Base-by-base conservation (phyloP, 768 basidiomycete species). In the Tubosaeta brunneosetosa region DNA sequence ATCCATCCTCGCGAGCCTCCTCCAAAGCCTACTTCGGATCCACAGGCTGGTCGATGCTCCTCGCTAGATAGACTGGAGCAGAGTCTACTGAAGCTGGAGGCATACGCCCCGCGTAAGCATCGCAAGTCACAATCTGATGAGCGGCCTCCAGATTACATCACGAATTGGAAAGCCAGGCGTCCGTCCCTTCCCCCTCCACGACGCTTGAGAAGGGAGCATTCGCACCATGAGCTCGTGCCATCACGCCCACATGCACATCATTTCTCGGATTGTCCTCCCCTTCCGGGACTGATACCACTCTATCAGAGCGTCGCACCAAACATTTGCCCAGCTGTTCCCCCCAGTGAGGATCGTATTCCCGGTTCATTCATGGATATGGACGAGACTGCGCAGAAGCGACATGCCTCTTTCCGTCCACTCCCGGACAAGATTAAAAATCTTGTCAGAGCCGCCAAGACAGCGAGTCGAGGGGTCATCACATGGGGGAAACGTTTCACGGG, bases 321-420 rank as follows among this genome's bases (percentile, higher is more conserved):
- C 10, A 29, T 37, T 22, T 43, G 8, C 16, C 29, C 45, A 16
- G 16, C 25, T 16, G 43, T 27, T 3, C 14, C 49, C 29, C 42
- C 44, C 47, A 34, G 48, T 29, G 47, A 55, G 34, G 38, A 49
- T 33, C 48, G 5, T 13, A 58, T 49, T 2, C 54, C 63, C 3
- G 44, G 47, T 19, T 69, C 67, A 2, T 69, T 69, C 54, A 71
- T 69, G 67, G 67, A 69, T 27, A 69, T 69, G 67, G 69, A 71
- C 25, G 47, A 49, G 38, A 40, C 48, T 19, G 43, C 40, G 33
- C 45, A 37, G 22, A 55, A 63, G 33, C 58, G 38, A 27, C 58
- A 47, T 31, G 6, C 31, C 11, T 57, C 67, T 46, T 29, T 55
- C 36, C 57, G 53, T 43, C 55, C 37, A 17, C 31, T 44, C 29